Conservation (phyloP, 2,329 filamentous ascomycete genomes). For the Podosphaera fusca region DNA sequence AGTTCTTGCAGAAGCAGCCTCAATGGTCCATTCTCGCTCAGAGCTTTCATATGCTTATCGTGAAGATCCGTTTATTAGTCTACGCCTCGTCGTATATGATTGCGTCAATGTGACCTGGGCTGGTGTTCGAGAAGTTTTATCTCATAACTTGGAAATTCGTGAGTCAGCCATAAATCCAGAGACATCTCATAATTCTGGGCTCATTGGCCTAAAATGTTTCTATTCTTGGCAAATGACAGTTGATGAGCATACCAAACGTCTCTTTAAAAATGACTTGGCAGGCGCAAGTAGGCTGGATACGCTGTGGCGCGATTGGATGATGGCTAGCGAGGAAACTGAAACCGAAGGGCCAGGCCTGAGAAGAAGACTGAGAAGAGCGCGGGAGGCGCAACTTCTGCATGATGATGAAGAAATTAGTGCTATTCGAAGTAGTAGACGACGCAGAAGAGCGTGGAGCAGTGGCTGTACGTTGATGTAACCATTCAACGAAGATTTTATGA, state of each 20-base stretch:
- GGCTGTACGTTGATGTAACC: conserved; percentile 41
- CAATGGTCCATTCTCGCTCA: conserved; percentile 48
- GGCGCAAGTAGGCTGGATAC: conserved; percentile 60
- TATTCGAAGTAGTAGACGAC: conserved; percentile 21
- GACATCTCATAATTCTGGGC: conserved; percentile 41
- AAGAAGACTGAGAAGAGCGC: conserved; percentile 49
- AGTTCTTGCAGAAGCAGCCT: conserved; percentile 61
- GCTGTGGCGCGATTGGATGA: conserved; percentile 91
- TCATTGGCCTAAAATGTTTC: conserved; percentile 78
- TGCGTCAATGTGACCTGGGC: conserved; percentile 85
- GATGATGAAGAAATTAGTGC: conserved; percentile 52
- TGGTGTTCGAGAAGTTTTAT: conserved; percentile 67
- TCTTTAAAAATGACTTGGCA: conserved; percentile 51
- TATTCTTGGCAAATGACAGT: conserved; percentile 91
- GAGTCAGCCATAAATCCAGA: conserved; percentile 18
- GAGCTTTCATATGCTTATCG: conserved; percentile 12
- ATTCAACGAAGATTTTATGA: not conserved
- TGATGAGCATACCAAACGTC: conserved; percentile 75
- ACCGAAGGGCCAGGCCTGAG: conserved; percentile 40
- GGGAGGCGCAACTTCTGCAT: conserved; percentile 62
- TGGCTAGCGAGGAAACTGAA: conserved; percentile 66
- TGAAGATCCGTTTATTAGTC: conserved; percentile 22
- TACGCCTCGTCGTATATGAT: conserved; percentile 70
- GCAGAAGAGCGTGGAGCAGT: conserved; percentile 39
- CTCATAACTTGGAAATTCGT: conserved; percentile 55